Base-by-base conservation (phyloP, 495 filamentous ascomycete genomes). In the Penicillium tannophilum region DNA sequence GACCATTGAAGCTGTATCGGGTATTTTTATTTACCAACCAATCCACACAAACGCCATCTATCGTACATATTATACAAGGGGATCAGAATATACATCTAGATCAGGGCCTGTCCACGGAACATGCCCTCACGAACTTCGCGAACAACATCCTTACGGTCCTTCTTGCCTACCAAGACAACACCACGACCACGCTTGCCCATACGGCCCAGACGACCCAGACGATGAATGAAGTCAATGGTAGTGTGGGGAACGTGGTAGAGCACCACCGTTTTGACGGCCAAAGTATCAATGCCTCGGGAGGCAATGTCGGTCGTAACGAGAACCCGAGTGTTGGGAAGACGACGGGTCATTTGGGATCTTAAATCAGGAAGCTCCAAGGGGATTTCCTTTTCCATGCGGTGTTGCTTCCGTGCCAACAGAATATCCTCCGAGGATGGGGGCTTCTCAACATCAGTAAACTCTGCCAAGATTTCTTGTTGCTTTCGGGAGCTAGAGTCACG, bases 201-300 rank as follows among this genome's bases (percentile, higher is more conserved):
- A 31, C 94, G 82, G 17, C 94, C 94, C 0, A 92, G 90, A 62
- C 94, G 80, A 50, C 94, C 94, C 20, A 98, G 80, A 19, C 95
- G 88, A 70, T 98, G 94, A 66, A 98, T 96, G 65, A 98, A 97
- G 76, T 98, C 94, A 57, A 98, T 91, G 0, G 92, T 94, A 2
- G 88, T 93, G 66, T 97, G 93, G 9, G 94, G 94, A 24, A 98
- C 93, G 71, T 98, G 92, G 70, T 95, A 97, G 28, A 98, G 74
- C 46, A 98, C 84, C 12, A 98, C 93, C 58, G 93, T 91, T 58
- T 90, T 82, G 8, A 98, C 92, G 6, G 90, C 89, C n/a, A 96
- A 71, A 0, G 94, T 98, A 67, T 98, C 94, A 62, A 98, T 94
- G 53, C 94, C 94, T 60, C 94, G 80, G 17, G 92, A 96, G 17